A percentile compares a stretch with the other conserved stretches of the same genome.
phyloP scores from a whole-genome alignment of 371 early-diverging fungal genomes.

The Rhizopus stolonifer region DNA sequence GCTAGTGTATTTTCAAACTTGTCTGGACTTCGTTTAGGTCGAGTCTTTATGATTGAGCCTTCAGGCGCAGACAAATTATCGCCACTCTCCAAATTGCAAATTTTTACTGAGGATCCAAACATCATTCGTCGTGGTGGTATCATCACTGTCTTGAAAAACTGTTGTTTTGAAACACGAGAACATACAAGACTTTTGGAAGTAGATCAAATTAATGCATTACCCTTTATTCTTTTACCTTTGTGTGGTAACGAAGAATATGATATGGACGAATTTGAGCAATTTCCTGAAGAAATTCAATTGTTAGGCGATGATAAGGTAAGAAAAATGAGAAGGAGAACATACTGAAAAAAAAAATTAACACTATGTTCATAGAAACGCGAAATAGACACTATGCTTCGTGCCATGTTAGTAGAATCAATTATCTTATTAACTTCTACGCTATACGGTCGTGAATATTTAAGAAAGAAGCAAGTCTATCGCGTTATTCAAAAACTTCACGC shows the following conservation, averaged over 20 bases:
- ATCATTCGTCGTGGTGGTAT: slow-evolving; percentile 89
- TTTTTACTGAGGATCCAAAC: slow-evolving; percentile 80
- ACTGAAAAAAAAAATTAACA: not conserved
- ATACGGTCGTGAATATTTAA: slow-evolving; percentile 75
- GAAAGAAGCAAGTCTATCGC: slow-evolving; percentile 82
- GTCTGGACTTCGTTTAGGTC: slow-evolving; percentile 68
- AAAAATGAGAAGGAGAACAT: not conserved
- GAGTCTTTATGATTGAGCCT: slow-evolving; percentile 68
- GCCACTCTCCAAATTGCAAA: slow-evolving; percentile 82
- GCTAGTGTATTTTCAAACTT: slow-evolving; percentile 92
- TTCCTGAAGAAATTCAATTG: slow-evolving; percentile 92
- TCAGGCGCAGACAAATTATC: slow-evolving; percentile 55
- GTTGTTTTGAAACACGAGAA: slow-evolving; percentile 75
- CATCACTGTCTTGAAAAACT: slow-evolving; percentile 85
- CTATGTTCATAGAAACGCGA: slow-evolving; percentile 65
- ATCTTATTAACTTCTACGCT: slow-evolving; percentile 76
- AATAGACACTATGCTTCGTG: slow-evolving; percentile 70
- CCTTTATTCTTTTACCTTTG: slow-evolving; percentile 86
- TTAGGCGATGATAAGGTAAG: slow-evolving; percentile 74
- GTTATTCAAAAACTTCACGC: slow-evolving; percentile 83
- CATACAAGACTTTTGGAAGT: slow-evolving; percentile 67
- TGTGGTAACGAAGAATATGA: slow-evolving; percentile 92
- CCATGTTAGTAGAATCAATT: slow-evolving; percentile 77
- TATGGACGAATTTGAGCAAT: slow-evolving; percentile 87
- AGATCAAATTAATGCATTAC: slow-evolving; percentile 74